These are phyloP conservation scores for Debaryomyces tyrocola DNA, from an alignment of 805 yeast genomes.

Conservation along the genomic window DNA sequence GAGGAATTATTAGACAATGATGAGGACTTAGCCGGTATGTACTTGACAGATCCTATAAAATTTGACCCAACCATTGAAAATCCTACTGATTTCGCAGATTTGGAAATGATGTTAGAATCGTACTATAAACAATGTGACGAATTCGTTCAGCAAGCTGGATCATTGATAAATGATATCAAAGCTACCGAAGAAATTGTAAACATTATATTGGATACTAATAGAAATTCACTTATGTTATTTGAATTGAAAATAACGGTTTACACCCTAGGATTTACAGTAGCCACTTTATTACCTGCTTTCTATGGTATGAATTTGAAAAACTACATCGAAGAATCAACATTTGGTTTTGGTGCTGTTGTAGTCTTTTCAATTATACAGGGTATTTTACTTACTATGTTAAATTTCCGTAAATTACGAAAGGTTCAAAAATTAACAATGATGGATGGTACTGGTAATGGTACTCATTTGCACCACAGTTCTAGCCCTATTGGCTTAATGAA, in stretches of 20 bases:
- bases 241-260: conserved; percentile 82
- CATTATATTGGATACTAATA: conserved; percentile 85
- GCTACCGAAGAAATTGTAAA: conserved; percentile 93
- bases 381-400: conserved; percentile 50
- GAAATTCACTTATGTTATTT: conserved; percentile 85
- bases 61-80: conserved; percentile 15
- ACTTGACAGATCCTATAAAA: conserved; percentile 49
- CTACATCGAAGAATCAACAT: conserved; percentile 65
- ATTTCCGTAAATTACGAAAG: conserved; percentile 54
- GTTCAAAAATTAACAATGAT: conserved; percentile 71
- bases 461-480: conserved; percentile 5
- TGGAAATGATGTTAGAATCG: conserved; percentile 84
- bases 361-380: conserved; percentile 55
- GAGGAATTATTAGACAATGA: conserved; percentile 86
- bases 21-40: conserved; percentile 81
- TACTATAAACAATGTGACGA: conserved; percentile 92
- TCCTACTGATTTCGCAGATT: conserved; percentile 57
- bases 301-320: conserved; percentile 87
- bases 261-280: conserved; percentile 82
- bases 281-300: conserved; percentile 81
- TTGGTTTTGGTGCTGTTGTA: conserved; percentile 64
- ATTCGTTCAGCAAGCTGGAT: conserved; percentile 86
- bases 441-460: conserved; percentile 16
- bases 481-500: conserved; percentile 8
- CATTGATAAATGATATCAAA: conserved; percentile 76